Base-by-base conservation (phyloP, 805 yeast genomes). In the Cyberlindnera japonica region DNA sequence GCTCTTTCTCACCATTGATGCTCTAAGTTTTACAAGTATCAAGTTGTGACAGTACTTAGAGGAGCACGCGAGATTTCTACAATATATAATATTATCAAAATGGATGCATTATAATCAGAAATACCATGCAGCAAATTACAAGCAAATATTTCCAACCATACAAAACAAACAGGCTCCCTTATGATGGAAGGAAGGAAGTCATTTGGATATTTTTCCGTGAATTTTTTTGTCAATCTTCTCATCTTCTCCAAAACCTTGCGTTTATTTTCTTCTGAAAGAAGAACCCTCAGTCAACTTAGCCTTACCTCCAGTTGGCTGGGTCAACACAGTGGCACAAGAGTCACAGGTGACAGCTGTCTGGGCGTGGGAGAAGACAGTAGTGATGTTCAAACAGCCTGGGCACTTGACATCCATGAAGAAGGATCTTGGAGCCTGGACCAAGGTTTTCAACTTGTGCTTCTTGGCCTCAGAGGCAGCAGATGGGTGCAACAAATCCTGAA, bases 221-320 rank as follows among this genome's bases (percentile, higher is more conserved):
- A n/a, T 35, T 35, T 36, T 20, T 16, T 17, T 28, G 6, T 36
- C 21, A 16, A 25, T 25, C 28, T 29, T 29, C 8, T 22, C 28
- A 25, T 25, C 28, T 25, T 25, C n/a, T n/a, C n/a, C n/a, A n/a
- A n/a, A n/a, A n/a, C n/a, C n/a, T n/a, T n/a, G n/a, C n/a, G 20
- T 57, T 83, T 87, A 91, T 88, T 91, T 93, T 77, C 88, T 87
- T 84, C 98, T 89, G 93, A 89, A 93, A 64, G 99, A 93, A 69
- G 95, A 86, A 74, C 99, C 99, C 79, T 95, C 99, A 62, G 98
- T 89, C 71, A 93, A 83, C 76, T 84, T 89, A 68, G 98, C 97
- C 82, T 93, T 93, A 80, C 99, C 99, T 81, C 99, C 99, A 58
- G 97, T 85, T 70, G 99, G 99, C 67, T 93, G 83, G 77, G 98